Conservation (phyloP, 129 eudicot genomes). For the Logfia minima region DNA sequence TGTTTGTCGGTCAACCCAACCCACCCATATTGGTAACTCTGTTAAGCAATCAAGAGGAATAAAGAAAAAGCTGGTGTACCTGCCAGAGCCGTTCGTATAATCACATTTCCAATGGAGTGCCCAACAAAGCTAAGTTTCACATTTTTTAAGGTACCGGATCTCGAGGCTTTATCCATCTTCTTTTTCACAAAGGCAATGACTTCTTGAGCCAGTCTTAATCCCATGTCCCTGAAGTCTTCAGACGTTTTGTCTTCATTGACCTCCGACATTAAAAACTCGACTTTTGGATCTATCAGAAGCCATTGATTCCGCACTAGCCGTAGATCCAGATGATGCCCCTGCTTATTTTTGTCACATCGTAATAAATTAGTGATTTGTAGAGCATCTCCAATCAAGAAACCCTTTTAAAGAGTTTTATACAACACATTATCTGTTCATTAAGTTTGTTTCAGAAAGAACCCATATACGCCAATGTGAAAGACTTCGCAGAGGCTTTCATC, state of each 20-base stretch:
- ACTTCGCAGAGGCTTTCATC: no score
- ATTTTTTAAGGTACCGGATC: conserved; percentile 64
- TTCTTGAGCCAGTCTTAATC: conserved; percentile 87
- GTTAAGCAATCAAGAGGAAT: neutral
- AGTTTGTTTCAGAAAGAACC: neutral
- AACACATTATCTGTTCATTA: neutral
- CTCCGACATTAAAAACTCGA: conserved; percentile 92
- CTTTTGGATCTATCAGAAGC: conserved; percentile 96
- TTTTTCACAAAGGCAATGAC: conserved; percentile 85
- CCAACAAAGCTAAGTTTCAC: conserved; percentile 97
- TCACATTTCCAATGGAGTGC: conserved; percentile 96
- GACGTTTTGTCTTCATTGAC: conserved; percentile 95
- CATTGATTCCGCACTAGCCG: conserved; percentile 95
- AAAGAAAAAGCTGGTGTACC: conserved; percentile 40
- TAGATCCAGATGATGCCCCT: conserved; percentile 98
- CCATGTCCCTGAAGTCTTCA: conserved; percentile 98
- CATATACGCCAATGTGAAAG: neutral
- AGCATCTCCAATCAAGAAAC: neutral
- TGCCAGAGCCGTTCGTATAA: conserved; percentile 84
- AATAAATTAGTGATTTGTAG: conserved; percentile 10
- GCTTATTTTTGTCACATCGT: conserved; percentile 26
- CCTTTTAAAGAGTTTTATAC: neutral
- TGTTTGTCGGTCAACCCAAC: neutral
- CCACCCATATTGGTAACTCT: neutral
- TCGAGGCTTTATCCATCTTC: conserved; percentile 93